Evolutionary conservation across 305 asterid species (phyloP), one percentile per base, ranked within the genome.

Genomic region (Rubia tinctorum): DNA sequence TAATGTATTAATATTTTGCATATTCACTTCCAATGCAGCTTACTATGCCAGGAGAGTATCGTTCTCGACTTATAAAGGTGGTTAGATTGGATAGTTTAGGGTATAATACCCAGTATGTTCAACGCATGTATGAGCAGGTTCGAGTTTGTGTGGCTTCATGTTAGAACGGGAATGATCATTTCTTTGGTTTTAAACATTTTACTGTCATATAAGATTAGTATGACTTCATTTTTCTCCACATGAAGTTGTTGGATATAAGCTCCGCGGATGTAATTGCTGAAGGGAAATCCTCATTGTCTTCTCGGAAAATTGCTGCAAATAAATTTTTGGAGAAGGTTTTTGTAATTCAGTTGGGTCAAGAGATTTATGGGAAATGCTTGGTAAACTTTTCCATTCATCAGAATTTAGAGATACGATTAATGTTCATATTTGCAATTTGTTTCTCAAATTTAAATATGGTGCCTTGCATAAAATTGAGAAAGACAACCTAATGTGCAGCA

Each of bases 321-420:
- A 85, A 89, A 74, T 82, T 90, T 71, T 82, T 92, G 76, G 84
- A 79, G 39, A 90, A 87, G 76, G 86, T 81, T 61, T 90, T 88
- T 75, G 86, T 82, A 84, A 73, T 92, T 76, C 87, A 73, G 78
- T 81, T 95, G 86, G 99, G 97, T 64, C 80, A 92, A 82, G 99
- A 97, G 77, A 75, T 90, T 71, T 95, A 90, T 76, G 99, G 98
- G 79, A 91, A 92, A 80, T 95, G 99, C 78, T 86, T 90, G 99
- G 99, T 94, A 90, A 60, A 6, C 49, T 9, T 23, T 71, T 11
- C 17, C 25, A n/a, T 71, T 37, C 58, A 27, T 69, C 17, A 47
- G 59, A 51, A 18, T 42, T 30, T 44, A 15, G 55, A 68, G 62
- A 65, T 69, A 42, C 69, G 64, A 58, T 77, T 56, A 39, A 30